These are phyloP conservation scores for Fusarium chaquense DNA, from an alignment of 2,329 filamentous ascomycete species.

Conservation along the genomic window DNA sequence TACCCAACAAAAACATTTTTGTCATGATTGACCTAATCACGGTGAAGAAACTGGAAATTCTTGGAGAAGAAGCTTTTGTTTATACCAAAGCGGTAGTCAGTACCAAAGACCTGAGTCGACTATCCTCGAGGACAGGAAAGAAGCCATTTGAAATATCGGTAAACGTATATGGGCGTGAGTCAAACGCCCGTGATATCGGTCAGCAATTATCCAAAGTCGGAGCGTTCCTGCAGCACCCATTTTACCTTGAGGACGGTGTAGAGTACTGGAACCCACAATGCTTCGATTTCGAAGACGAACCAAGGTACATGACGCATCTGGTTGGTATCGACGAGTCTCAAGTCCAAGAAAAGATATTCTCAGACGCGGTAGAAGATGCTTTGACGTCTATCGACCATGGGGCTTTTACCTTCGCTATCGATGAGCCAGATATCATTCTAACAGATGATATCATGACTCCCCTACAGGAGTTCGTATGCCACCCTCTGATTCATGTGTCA, in stretches of 20 bases:
- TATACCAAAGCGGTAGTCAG: background rate
- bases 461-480: background rate
- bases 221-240: background rate
- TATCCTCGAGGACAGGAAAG: fast-evolving
- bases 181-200: background rate
- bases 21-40: background rate
- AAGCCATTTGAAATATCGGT: background rate
- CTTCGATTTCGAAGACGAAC: background rate
- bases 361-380: background rate
- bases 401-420: fast-evolving
- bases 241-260: background rate
- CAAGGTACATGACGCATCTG: background rate
- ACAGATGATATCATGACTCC: background rate
- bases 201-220: background rate
- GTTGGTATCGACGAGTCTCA: background rate
- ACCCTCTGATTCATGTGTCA: fast-evolving
- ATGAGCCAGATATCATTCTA: background rate
- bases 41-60: background rate
- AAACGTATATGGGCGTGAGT: background rate
- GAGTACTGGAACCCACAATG: background rate
- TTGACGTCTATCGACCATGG: background rate
- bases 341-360: background rate
- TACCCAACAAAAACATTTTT: background rate
- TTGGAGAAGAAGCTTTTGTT: background rate
- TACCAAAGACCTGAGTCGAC: background rate